Evolutionary conservation across 768 basidiomycete species (phyloP), one percentile per base, ranked within the genome.

Genomic region (Kwoniella shandongensis): DNA sequence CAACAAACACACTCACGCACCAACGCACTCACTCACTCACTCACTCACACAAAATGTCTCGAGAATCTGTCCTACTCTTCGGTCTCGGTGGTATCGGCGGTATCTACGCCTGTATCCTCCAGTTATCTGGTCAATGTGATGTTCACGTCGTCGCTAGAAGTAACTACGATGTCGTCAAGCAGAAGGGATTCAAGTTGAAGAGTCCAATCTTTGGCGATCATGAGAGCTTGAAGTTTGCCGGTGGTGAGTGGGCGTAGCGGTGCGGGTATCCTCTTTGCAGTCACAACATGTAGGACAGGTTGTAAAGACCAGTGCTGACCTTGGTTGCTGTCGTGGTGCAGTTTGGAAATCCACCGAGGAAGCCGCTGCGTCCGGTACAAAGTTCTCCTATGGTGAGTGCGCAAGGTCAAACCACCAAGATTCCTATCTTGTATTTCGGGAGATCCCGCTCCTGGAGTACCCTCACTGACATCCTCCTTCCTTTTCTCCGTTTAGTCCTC

Each of bases 71-170:
- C 41, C 56, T 73, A 4, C 51, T 75, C 39, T 75, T 75, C 57
- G 73, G 73, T 48, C 62, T 72, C 38, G 73, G 73, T 27, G 69
- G 73, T 51, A 75, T 75, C 42, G 73, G 73, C 18, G 72, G 71
- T 10, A 70, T 73, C 27, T 75, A 75, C 57, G 73, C 73, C n/a
- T 68, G 65, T 42, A 72, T 75, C 57, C 55, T 75, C 11, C 50
- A 57, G 12, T 53, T 75, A 8, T 72, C 69, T 0, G 65, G 61
- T 0, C 36, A 63, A 62, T 69, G 67, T 51, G 57, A 70, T 36
- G 71, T 75, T 1, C 60, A 62, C 38, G 71, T 75, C 13, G 73
- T 75, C 22, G 73, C 73, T 7, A 26, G 73, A 45, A 71, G 69
- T 17, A 75, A 73, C 41, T 72, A 73, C 45, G 56, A 62, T 3